Conservation (phyloP, 163 green algal genomes). For the Chloromonas sp. region DNA sequence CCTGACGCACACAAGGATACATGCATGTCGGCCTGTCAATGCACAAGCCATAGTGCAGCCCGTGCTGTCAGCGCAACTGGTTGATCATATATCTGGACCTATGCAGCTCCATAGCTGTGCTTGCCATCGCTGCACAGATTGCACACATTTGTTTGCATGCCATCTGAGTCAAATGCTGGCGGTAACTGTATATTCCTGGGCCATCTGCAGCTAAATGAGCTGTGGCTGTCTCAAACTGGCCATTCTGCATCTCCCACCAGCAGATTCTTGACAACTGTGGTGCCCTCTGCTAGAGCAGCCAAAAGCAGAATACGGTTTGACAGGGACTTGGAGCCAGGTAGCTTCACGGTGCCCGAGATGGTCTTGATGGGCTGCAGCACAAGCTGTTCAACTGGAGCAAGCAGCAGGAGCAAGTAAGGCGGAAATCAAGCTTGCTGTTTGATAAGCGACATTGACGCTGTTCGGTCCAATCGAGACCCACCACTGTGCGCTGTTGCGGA, state of each 20-base stretch:
- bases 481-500: too few species aligned
- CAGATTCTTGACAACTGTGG: slow-evolving; percentile 89
- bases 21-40: neutral
- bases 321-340: slow-evolving; percentile 95
- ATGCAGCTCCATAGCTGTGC: neutral
- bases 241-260: slow-evolving; percentile 49
- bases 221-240: too few species aligned
- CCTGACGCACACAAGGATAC: slow-evolving; percentile 38
- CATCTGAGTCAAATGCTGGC: too few species aligned
- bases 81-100: neutral
- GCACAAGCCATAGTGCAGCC: neutral
- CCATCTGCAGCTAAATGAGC: too few species aligned
- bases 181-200: too few species aligned
- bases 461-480: too few species aligned
- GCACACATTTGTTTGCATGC: too few species aligned
- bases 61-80: neutral
- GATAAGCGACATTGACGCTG: too few species aligned
- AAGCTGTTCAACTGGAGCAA: slow-evolving; percentile 45
- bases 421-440: too few species aligned
- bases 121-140: too few species aligned
- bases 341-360: slow-evolving; percentile 79
- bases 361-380: slow-evolving; percentile 75
- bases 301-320: slow-evolving; percentile 96
- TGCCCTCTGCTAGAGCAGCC: slow-evolving; percentile 86
- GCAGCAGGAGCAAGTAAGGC: neutral